Evolutionary conservation across 1,284 basidiomycete species (phyloP).

Genomic region (Mrakiaceae sp.): DNA sequence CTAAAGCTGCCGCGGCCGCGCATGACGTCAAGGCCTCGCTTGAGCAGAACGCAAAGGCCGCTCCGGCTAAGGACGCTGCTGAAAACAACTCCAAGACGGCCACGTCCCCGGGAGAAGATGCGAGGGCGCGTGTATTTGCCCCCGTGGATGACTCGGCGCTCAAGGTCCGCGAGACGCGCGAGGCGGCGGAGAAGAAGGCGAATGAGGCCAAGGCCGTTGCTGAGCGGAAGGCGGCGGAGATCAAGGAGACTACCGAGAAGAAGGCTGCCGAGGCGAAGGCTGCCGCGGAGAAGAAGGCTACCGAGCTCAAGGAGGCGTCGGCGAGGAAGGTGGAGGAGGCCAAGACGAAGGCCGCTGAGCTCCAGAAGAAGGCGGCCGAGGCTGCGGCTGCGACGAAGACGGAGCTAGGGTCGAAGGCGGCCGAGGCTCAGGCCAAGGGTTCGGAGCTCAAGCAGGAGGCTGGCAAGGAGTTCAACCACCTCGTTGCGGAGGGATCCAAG

Average conservation of each 20-base stretch:
- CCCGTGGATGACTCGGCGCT: slow-evolving; percentile 13
- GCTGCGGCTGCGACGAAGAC: slow-evolving; percentile 22
- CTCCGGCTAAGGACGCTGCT: slow-evolving; percentile 35
- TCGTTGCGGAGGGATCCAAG: not conserved
- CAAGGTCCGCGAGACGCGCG: not conserved
- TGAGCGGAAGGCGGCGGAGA: slow-evolving; percentile 1
- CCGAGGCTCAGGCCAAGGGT: slow-evolving; percentile 27
- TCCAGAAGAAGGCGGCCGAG: slow-evolving; percentile 5
- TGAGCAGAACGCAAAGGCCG: slow-evolving; percentile 28
- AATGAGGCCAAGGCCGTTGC: slow-evolving; percentile 8
- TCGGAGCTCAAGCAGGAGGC: slow-evolving; percentile 22
- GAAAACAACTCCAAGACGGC: slow-evolving; percentile 9
- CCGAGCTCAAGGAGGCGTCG: slow-evolving; percentile 19
- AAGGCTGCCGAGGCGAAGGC: slow-evolving; percentile 6
- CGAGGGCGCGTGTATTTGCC: slow-evolving; percentile 3
- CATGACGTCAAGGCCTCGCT: slow-evolving; percentile 23
- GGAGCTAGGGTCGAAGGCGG: slow-evolving; percentile 18
- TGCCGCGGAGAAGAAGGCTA: slow-evolving; percentile 34
- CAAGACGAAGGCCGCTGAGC: slow-evolving; percentile 6
- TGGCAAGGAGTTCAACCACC: not conserved
- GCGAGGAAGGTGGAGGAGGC: not conserved
- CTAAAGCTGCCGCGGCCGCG: slow-evolving; percentile 26
- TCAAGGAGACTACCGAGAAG: slow-evolving; percentile 9
- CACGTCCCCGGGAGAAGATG: slow-evolving; percentile 10
- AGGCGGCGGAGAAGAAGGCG: not conserved